Evolutionary conservation across 768 basidiomycete genomes (phyloP).

Genomic region (Russula abietina): DNA sequence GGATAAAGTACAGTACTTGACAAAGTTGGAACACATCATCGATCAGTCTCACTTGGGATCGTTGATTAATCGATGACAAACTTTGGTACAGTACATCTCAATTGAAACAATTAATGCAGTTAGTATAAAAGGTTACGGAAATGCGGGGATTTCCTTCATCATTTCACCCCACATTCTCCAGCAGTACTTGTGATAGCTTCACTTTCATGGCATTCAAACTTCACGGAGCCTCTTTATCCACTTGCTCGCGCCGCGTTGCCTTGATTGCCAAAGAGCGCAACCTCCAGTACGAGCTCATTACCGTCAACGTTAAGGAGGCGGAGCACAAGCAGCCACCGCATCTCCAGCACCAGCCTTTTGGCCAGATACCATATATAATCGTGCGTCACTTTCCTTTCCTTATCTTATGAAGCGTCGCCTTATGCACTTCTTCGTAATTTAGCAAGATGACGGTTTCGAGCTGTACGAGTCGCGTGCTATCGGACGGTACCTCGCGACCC

Average conservation of each 20-base stretch:
- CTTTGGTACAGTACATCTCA: too few relatives aligned
- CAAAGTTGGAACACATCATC: too few relatives aligned
- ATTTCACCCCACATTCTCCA: not conserved
- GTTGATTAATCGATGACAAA: too few relatives aligned
- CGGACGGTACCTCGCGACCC: conserved; percentile 25
- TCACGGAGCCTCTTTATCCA: not conserved
- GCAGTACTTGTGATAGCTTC: not conserved
- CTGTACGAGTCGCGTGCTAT: conserved; percentile 31
- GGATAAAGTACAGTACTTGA: too few relatives aligned
- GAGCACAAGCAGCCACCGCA: conserved; percentile 6
- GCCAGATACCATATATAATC: conserved; percentile 13
- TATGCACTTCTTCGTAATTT: not conserved
- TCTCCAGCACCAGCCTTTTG: conserved; percentile 16
- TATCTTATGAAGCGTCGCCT: not conserved
- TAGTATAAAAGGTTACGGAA: not conserved
- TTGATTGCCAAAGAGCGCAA: conserved; percentile 9
- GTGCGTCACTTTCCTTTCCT: not conserved
- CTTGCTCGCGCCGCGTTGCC: conserved; percentile 17
- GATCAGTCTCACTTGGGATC: too few relatives aligned
- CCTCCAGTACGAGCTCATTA: not conserved
- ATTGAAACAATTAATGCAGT: too few relatives aligned
- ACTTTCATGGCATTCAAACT: conserved; percentile 6
- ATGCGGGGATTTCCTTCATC: not conserved
- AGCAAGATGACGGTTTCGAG: conserved; percentile 29
- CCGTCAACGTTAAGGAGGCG: not conserved